Percentiles rank a stretch among this genome's conserved stretches.
These are phyloP conservation scores for Fusarium sp. DNA, from an alignment of 2,329 filamentous ascomycete species.

Conservation along the genomic window DNA sequence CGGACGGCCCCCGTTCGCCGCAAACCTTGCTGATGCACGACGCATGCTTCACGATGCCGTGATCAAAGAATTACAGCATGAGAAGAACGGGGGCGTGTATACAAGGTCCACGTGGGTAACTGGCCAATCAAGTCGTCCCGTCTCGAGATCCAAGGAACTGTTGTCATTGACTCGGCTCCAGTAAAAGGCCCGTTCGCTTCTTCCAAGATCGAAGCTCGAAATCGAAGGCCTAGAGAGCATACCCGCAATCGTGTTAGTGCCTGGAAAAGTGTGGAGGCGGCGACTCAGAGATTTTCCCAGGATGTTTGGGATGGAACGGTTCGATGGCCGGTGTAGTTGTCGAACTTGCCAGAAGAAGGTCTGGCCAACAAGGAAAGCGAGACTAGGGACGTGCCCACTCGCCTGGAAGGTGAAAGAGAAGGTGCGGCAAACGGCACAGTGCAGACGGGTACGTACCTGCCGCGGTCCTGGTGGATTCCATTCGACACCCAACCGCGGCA, in stretches of 20 bases:
- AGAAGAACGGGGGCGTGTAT: constrained; percentile 13
- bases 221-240: constrained; percentile 25
- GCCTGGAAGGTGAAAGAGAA: constrained; percentile 8
- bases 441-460: constrained; percentile 7
- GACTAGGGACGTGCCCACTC: constrained; percentile 8
- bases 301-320: constrained; percentile 24
- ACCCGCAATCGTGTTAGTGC: constrained; percentile 22
- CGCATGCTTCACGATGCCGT: constrained; percentile 32
- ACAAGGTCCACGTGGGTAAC: constrained; percentile 18
- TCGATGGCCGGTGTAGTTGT: constrained; percentile 4
- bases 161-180: constrained; percentile 26
- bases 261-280: constrained; percentile 18
- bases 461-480: background rate
- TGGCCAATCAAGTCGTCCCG: constrained; percentile 7
- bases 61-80: constrained; percentile 11
- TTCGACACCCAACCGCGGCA: constrained; percentile 25
- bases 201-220: constrained; percentile 25
- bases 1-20: constrained; percentile 4
- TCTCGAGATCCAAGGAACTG: constrained; percentile 8
- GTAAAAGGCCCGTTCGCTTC: constrained; percentile 30
- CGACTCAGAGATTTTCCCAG: constrained; percentile 43
- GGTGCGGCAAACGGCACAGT: constrained; percentile 1
- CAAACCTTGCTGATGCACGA: constrained; percentile 25
- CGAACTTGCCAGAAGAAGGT: constrained; percentile 1
- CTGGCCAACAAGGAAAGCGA: constrained; percentile 17